Base-by-base conservation (phyloP, 2,329 filamentous ascomycete genomes). In the Ophiostoma montium region DNA sequence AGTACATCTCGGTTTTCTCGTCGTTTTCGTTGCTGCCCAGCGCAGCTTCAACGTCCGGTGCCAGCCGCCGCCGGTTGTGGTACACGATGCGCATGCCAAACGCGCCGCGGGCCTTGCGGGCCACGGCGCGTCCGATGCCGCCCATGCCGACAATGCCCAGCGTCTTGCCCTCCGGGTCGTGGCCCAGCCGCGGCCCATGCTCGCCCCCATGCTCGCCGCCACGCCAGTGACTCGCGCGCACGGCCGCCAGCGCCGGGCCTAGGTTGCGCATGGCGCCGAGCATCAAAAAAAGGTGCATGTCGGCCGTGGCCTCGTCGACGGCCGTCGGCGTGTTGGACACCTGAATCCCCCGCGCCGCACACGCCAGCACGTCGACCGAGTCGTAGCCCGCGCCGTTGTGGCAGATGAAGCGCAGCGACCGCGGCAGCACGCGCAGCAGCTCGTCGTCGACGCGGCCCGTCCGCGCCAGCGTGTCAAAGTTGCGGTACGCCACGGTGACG, bases 261-360 rank as follows among this genome's bases (percentile, higher is more conserved):
- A 90, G 80, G 60, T 84, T 82, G 46, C 87, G 75, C 52, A 94
- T 70, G 9, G 86, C 83, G 15, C 86, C 87, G 44, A 94, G 70
- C 54, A 94, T 80, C 4, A 94, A 71, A 62, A 87, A 94, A 60
- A 94, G 80, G 59, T 76, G 83, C 8, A 80, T 74, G 63, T 94
- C 87, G 50, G 87, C 87, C 0, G 87, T 94, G 35, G 86, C 78
- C 61, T 92, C 84, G 62, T 92, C 81, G 39, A 88, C 84, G 27
- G 84, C 82, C 0, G 76, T 80, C n/a, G 86, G 87, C 1, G 84
- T 82, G 64, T 94, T 92, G 55, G 84, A 87, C 32, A 94, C 83
- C 38, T 69, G 72, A 55, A 94, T 74, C 21, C 70, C 69, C 48
- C 77, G 78, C 1, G 70, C 68, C 10, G 78, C 82, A 68, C 85